These are phyloP conservation scores for Acanthamoeba royreba DNA, from an alignment of 208 protist genomes.

Conservation along the genomic window DNA sequence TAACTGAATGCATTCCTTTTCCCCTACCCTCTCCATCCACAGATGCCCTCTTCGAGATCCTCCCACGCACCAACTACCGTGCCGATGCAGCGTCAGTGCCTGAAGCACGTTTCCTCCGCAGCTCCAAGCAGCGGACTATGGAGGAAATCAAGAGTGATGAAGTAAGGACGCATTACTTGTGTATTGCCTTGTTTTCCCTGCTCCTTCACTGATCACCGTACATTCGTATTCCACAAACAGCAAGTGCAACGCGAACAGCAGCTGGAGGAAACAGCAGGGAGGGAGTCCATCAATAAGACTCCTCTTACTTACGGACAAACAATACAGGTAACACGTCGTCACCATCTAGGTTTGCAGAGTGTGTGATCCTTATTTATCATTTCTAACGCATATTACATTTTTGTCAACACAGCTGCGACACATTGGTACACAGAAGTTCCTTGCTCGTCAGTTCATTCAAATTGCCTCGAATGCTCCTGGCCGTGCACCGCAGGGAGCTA, in stretches of 20 bases:
- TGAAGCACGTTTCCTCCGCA: neutral
- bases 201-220: no score
- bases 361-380: no score
- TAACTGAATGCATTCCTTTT: no score
- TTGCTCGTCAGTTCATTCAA: neutral
- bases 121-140: neutral
- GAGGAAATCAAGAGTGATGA: neutral
- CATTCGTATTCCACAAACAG: no score
- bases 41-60: conserved; percentile 44
- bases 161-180: no score
- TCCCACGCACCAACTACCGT: conserved; percentile 31
- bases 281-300: neutral
- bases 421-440: conserved; percentile 33
- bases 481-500: neutral
- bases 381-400: no score
- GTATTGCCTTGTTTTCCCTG: no score
- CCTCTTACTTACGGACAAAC: conserved; percentile 44
- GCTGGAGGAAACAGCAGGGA: neutral
- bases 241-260: conserved; percentile 11
- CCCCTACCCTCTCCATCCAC: neutral
- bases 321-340: no score
- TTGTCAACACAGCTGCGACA: neutral
- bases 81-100: neutral
- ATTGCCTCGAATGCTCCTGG: neutral
- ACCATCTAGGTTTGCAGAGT: no score